These are phyloP conservation scores for Penicillium decumbens DNA, from an alignment of 2,329 filamentous ascomycete genomes.

Conservation along the genomic window DNA sequence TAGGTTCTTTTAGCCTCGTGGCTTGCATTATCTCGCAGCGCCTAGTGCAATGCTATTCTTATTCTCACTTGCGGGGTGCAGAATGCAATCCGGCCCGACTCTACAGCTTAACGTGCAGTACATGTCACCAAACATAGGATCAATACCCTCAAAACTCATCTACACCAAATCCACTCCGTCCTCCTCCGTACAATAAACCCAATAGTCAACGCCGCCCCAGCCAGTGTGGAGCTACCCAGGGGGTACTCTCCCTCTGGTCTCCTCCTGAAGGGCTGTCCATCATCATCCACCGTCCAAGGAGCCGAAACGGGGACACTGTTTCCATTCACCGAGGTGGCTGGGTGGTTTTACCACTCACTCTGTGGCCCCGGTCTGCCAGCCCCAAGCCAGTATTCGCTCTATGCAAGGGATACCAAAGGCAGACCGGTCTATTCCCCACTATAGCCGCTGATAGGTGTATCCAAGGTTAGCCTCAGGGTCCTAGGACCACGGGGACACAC, in stretches of 20 bases:
- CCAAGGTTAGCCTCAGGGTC: slow-evolving; percentile 4
- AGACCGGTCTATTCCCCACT: background rate
- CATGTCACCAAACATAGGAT: background rate
- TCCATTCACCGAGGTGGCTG: slow-evolving; percentile 1
- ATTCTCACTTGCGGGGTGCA: slow-evolving; percentile 13
- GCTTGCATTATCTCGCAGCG: slow-evolving; percentile 19
- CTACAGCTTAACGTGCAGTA: background rate
- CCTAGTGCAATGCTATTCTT: slow-evolving; percentile 3
- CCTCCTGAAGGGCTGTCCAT: background rate
- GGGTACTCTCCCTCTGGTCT: background rate
- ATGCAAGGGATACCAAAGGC: slow-evolving; percentile 19
- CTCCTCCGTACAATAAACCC: background rate
- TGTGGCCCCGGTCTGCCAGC: slow-evolving; percentile 1
- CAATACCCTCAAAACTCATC: background rate
- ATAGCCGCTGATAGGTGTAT: slow-evolving; percentile 5
- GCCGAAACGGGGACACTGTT: background rate
- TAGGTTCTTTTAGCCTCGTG: slow-evolving; percentile 3
- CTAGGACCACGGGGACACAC: background rate
- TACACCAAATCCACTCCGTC: background rate
- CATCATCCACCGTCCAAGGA: slow-evolving; percentile 2
- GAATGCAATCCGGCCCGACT: slow-evolving; percentile 2
- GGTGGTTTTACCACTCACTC: slow-evolving; percentile 1
- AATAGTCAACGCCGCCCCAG: background rate
- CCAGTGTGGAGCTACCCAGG: background rate
- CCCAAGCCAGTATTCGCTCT: slow-evolving; percentile 1